These are phyloP conservation scores for Juncus inflexus DNA, from an alignment of 176 grass and related monocot genomes.

Conservation along the genomic window DNA sequence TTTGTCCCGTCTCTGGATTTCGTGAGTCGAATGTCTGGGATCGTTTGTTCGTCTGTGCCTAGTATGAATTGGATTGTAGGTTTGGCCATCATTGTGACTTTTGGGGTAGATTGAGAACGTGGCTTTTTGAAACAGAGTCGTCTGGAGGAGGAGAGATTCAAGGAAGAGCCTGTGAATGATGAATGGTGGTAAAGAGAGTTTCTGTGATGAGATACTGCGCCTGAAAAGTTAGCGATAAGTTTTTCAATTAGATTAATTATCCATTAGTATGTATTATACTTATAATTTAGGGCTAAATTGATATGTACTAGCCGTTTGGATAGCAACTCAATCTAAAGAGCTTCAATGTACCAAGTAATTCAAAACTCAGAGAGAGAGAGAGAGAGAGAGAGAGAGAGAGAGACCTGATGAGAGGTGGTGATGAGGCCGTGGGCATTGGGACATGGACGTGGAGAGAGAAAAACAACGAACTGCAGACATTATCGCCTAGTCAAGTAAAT, in stretches of 20 bases:
- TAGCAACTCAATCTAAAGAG: neutral
- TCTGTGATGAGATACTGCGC: constrained; percentile 29
- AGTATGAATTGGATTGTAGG: constrained; percentile 91
- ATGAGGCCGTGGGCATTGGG: constrained; percentile 24
- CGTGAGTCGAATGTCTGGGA: constrained; percentile 82
- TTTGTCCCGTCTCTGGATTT: constrained; percentile 85
- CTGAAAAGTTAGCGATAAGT: constrained; percentile 18
- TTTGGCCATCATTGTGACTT: constrained; percentile 48
- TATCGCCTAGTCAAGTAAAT: constrained; percentile 20
- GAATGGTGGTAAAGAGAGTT: constrained; percentile 24
- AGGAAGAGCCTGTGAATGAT: constrained; percentile 41
- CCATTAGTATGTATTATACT: neutral
- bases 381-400: constrained; percentile 24
- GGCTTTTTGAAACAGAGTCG: neutral
- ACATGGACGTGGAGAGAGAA: constrained; percentile 40
- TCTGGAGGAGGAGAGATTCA: constrained; percentile 30
- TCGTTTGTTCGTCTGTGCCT: constrained; percentile 86
- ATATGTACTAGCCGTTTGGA: neutral
- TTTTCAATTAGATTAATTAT: neutral
- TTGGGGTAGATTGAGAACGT: constrained; percentile 4
- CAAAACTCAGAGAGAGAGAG: neutral
- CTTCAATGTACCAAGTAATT: neutral
- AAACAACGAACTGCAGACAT: constrained; percentile 48
- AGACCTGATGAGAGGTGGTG: constrained; percentile 43
- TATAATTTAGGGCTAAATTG: neutral